phyloP scores from a whole-genome alignment of 2,329 filamentous ascomycete genomes.

The Colletotrichum musicola region DNA sequence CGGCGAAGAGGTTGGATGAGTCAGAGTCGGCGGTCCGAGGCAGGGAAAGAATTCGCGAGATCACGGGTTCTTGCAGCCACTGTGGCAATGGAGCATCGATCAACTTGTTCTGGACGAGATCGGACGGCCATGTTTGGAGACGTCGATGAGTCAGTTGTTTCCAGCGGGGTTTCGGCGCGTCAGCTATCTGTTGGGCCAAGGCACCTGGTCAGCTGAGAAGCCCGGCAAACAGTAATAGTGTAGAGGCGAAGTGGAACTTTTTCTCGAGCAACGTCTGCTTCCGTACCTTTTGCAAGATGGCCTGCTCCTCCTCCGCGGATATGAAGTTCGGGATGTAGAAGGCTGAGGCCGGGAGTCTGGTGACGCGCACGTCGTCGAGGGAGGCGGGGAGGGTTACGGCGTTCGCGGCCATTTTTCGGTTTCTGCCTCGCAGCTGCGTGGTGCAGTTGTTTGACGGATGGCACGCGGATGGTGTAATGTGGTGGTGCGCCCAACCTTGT shows the following conservation, averaged over 20 bases:
- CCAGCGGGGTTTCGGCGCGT: conserved; percentile 83
- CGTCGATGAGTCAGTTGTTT: conserved; percentile 88
- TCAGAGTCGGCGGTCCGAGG: conserved; percentile 44
- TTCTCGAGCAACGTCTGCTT: background rate
- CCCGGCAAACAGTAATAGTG: too few species aligned
- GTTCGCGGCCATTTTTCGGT: conserved; percentile 16
- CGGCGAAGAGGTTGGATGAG: conserved; percentile 61
- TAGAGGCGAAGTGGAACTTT: background rate
- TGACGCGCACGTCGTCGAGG: conserved; percentile 66
- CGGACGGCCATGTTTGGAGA: conserved; percentile 90
- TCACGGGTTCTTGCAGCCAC: conserved; percentile 80
- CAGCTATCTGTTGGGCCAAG: conserved; percentile 66
- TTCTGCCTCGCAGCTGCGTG: background rate
- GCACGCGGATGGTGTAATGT: conserved; percentile 1
- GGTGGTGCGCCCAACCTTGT: conserved; percentile 17
- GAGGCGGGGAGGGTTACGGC: conserved; percentile 54
- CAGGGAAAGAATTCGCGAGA: conserved; percentile 70
- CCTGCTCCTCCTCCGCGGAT: conserved; percentile 77
- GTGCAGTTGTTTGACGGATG: conserved; percentile 8
- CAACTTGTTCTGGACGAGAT: conserved; percentile 82
- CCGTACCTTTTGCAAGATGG: conserved; percentile 77
- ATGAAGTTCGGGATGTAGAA: conserved; percentile 94
- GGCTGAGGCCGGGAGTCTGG: conserved; percentile 70
- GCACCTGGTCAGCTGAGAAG: conserved; percentile 44
- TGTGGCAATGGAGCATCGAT: conserved; percentile 79